Evolutionary conservation across 164 flowering plant genomes (phyloP), one percentile per base, ranked within the genome.

Genomic region (Taxillus chinensis): DNA sequence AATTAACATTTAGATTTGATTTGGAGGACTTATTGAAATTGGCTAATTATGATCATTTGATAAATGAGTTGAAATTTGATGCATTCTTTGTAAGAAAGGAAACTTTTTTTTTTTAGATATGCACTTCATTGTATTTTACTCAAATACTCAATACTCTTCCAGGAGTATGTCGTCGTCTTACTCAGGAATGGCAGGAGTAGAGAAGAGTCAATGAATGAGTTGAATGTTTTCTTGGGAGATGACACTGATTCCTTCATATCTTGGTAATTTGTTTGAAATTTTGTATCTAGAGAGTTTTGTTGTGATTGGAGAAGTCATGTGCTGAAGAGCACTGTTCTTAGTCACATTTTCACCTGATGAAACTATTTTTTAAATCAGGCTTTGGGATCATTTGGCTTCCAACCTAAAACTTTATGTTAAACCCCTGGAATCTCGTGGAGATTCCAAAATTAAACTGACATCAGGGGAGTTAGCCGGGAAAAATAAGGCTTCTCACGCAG

Each of bases 121-220:
- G 27, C 27, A 27, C 27, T 1, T 9, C 0, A 17, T 9, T 17
- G 14, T 9, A 6, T 38, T 55, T 55, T 17, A 4, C 58, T 8
- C 49, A 62, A 51, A 43, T 68, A 62, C 60, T 5, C 27, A 13
- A 41, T 73, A 54, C 67, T 27, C 66, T 45, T 78, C 74, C 87
- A 90, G 99, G 96, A 93, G 64, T 93, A 93, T 79, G 96, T 93
- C 8, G 82, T 93, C 65, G 96, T 93, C 27, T 77, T 93, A 64
- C 83, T 93, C 9, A 81, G 83, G 74, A 93, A 93, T 80, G 96
- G 99, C 60, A 78, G 92, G 75, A 71, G 72, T 58, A 93, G 80
- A 71, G 87, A 80, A 60, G 97, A 86, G 84, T 92, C 97, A 59
- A 77, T 52, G 77, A 84, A 75, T 64, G 99, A 93, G 74, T 75